Evolutionary conservation across 1,284 basidiomycete species (phyloP).

Genomic region (Stereum hirsutum): DNA sequence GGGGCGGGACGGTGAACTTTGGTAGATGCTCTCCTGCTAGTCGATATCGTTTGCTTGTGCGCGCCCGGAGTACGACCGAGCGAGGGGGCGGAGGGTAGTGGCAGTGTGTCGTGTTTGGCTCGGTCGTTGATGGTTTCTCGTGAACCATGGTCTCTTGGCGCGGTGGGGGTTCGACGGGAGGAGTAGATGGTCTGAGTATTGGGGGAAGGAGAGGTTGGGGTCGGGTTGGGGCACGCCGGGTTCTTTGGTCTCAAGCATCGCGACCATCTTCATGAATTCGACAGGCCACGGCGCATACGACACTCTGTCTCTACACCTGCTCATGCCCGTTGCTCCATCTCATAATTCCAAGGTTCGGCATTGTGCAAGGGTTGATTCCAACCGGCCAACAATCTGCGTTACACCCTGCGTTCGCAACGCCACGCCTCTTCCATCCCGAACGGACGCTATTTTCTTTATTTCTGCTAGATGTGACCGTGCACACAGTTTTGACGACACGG

Average conservation of each 20-base stretch:
- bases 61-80: slow-evolving; percentile 54
- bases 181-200: slow-evolving; percentile 11
- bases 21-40: slow-evolving; percentile 41
- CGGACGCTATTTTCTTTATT: slow-evolving; percentile 48
- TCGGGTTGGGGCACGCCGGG: slow-evolving; percentile 31
- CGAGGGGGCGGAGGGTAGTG: slow-evolving; percentile 53
- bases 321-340: background rate
- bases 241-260: slow-evolving; percentile 1
- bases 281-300: slow-evolving; percentile 2
- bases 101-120: slow-evolving; percentile 31
- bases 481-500: slow-evolving; percentile 17
- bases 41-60: slow-evolving; percentile 18
- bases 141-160: slow-evolving; percentile 20
- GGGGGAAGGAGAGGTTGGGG: slow-evolving; percentile 15
- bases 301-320: slow-evolving; percentile 6
- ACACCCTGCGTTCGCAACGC: too few species aligned
- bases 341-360: background rate
- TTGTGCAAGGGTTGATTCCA: background rate
- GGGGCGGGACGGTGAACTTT: slow-evolving; percentile 60
- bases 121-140: slow-evolving; percentile 34
- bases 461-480: slow-evolving; percentile 44
- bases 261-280: slow-evolving; percentile 1
- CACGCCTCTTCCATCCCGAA: slow-evolving; percentile 36
- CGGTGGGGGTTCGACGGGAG: slow-evolving; percentile 22
- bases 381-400: slow-evolving; percentile 14